phyloP scores from a whole-genome alignment of 2,329 filamentous ascomycete genomes.

The Alternaria alternata region DNA sequence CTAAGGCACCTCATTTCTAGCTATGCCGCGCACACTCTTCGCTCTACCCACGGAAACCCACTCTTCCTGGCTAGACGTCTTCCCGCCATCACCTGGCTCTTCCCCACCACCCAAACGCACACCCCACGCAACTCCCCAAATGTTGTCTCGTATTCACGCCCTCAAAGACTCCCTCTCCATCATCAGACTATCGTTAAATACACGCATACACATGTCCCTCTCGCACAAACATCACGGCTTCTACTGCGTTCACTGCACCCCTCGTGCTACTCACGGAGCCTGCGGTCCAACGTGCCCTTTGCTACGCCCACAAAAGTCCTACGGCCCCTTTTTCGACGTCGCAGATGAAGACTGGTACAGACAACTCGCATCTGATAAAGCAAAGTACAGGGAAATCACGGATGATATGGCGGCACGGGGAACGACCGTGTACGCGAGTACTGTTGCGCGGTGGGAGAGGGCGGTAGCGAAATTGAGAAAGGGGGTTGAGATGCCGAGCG shows the following conservation, averaged over 20 bases:
- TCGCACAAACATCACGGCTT: neutral
- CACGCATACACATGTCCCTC: neutral
- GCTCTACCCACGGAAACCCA: neutral
- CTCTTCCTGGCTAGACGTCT: neutral
- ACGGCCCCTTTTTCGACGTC: neutral
- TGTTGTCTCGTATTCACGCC: neutral
- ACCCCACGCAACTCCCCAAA: neutral
- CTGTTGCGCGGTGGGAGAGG: conserved; percentile 8
- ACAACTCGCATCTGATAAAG: neutral
- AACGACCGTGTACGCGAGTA: neutral
- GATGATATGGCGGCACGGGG: neutral
- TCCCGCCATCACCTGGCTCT: neutral
- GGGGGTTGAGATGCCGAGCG: neutral
- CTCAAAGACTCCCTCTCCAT: neutral
- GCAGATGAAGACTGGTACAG: neutral
- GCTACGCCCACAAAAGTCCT: neutral
- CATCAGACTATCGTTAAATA: neutral
- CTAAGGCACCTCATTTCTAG: neutral
- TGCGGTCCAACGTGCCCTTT: conserved; percentile 8
- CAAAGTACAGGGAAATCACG: neutral
- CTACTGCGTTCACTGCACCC: neutral
- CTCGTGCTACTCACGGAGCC: neutral
- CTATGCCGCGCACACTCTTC: neutral
- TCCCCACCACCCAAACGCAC: neutral
- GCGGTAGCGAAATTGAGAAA: neutral